Base-by-base conservation (phyloP, 2,329 filamentous ascomycete species). In the Hypoxylon sp. region DNA sequence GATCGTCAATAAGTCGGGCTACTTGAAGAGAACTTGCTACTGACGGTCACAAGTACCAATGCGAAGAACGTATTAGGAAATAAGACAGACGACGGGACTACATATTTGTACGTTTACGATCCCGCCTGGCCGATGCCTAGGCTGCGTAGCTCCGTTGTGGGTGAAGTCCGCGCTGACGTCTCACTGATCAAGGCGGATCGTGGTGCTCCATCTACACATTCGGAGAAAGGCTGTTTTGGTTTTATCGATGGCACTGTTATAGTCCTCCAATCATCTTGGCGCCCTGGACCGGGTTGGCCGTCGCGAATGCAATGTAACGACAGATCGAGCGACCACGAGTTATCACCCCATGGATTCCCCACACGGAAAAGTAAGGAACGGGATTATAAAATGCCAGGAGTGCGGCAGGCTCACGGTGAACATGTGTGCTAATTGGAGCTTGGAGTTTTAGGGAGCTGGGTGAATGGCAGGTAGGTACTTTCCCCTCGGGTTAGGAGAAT, bases 131-230 rank as follows among this genome's bases (percentile, higher is more conserved):
- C 42, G 31, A 42, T 32, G 21, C 57, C 31, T n/a, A 61, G 53
- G 17, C 39, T 21, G 27, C 24, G 17, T 42, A 31, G 17, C 27
- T 29, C 55, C 31, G 57, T 56, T 50, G 32, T 24, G 32, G 19
- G 24, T 51, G 24, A 65, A 47, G 19, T 47, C 47, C n/a, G 27
- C 3, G 17, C 42, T 47, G 31, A 53, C 7, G 52, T 32, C 55
- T 64, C 62, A 29, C 27, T 53, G 47, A 50, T 60, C 65, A 58
- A 69, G 69, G 29, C 66, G 69, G 69, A 71, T 71, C 69, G 42
- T 60, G 19, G 54, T 50, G 63, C 69, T 69, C 69, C 69, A 69
- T 71, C 57, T 42, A 50, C 58, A 67, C 60, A 51, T 48, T 62
- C 42, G 56, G 66, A 67, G 53, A 53, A 53, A 42, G 31, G 54